Base-by-base conservation (phyloP, 108 stramenopile genomes). In the Cyclotella sp. region DNA sequence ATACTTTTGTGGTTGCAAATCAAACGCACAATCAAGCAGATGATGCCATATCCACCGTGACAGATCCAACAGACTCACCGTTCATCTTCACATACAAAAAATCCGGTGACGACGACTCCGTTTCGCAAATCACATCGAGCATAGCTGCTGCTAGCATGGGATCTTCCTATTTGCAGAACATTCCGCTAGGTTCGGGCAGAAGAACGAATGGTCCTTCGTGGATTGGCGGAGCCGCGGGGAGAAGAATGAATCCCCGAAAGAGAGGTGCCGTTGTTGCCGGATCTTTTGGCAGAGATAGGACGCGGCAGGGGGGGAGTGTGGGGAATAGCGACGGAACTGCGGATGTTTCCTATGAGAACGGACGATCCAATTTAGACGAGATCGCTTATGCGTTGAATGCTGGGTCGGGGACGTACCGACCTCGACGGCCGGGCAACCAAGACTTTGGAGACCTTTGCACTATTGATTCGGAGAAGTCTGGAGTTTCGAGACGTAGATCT, bases 81-180 rank as follows among this genome's bases (percentile, higher is more conserved):
- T 79, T 74, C 26, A 73, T 83, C 12, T 78, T 58, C 46, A 79
- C 82, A 2, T 78, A 83, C 45, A 75, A 70, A 78, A 42, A 63
- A 46, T 44, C 67, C 12, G 14, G 58, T 39, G 82, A 83, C 68
- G 82, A 83, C 49, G 82, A 83, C 49, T 74, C 77, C 3, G 61
- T 83, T 59, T 79, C 78, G 39, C 82, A 83, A 83, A 83, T 83
- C 15, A 83, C 82, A 62, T 79, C 78, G 0, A 83, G 82, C 49
- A 39, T 83, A 21, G 73, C 73, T 11, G 69, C 73, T 21, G 63
- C 52, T 16, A 79, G 78, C 68, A 42, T 75, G 19, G 70, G 64
- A 45, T 68, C 65, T 27, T 49, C 72, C 1, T 47, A 61, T 45
- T 63, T 73, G 41, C 61, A 63, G 58, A 79, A 73, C 43, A 54